Percentiles rank a stretch among this genome's conserved stretches.
Evolutionary conservation across 768 basidiomycete species (phyloP).

Genomic region (Amanita pallidorosea): DNA sequence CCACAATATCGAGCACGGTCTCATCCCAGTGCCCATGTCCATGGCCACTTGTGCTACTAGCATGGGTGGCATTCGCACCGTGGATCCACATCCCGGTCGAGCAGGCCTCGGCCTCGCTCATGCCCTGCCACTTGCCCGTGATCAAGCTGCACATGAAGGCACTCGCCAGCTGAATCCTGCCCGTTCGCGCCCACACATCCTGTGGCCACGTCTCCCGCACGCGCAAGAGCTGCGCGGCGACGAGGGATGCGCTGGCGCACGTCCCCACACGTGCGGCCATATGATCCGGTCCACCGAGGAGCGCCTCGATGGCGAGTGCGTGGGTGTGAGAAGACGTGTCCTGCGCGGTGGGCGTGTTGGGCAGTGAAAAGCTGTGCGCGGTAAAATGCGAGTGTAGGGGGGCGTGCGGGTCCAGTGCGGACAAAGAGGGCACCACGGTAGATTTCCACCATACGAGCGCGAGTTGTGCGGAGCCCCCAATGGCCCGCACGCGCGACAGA

Average conservation of each 20-base stretch:
- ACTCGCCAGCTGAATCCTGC: conserved; percentile 67
- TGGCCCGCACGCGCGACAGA: conserved; percentile 57
- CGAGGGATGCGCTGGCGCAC: conserved; percentile 38
- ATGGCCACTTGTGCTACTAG: conserved; percentile 10
- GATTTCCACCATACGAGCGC: conserved; percentile 86
- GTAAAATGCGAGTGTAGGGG: conserved; percentile 58
- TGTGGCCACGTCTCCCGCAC: conserved; percentile 51
- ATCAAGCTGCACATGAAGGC: conserved; percentile 65
- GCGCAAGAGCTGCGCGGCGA: too few species aligned
- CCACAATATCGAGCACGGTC: conserved; percentile 64
- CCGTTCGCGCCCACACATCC: conserved; percentile 73
- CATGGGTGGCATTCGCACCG: conserved; percentile 22
- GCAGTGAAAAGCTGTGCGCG: conserved; percentile 55
- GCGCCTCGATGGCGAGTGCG: conserved; percentile 62
- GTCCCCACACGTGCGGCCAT: conserved; percentile 73
- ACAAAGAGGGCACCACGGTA: conserved; percentile 44
- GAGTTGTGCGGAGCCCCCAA: conserved; percentile 76
- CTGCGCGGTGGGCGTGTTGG: conserved; percentile 66
- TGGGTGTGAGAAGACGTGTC: conserved; percentile 77
- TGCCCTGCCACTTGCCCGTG: conserved; percentile 58
- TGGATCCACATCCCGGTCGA: conserved; percentile 75
- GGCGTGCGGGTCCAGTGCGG: too few species aligned
- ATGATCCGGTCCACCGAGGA: conserved; percentile 67
- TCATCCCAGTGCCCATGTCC: conserved; percentile 69
- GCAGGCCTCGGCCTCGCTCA: conserved; percentile 70